These are phyloP conservation scores for Coelastrella sp. DNA, from an alignment of 139 green algal species.

Conservation along the genomic window DNA sequence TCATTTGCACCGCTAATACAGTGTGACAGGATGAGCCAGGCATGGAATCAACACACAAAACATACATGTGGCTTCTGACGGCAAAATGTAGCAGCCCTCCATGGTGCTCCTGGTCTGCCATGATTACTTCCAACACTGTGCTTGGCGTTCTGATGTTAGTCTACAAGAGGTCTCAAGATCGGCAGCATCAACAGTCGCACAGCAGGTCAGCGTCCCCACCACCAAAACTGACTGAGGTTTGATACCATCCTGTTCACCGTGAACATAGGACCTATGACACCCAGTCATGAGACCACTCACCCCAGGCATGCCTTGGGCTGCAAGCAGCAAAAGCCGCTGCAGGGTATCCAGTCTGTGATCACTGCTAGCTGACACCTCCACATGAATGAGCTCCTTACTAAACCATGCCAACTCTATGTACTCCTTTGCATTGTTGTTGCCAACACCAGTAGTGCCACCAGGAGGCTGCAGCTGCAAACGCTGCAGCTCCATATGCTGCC, in stretches of 20 bases:
- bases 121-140: too few relatives aligned
- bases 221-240: too few relatives aligned
- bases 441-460: not conserved
- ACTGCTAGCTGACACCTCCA: not conserved
- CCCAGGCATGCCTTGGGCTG: not conserved
- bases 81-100: too few relatives aligned
- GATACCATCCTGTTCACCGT: too few relatives aligned
- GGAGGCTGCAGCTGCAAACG: not conserved
- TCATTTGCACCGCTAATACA: too few relatives aligned
- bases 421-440: not conserved
- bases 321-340: slow-evolving; percentile 8
- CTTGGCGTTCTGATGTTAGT: too few relatives aligned
- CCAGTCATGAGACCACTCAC: not conserved
- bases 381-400: slow-evolving; percentile 18
- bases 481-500: not conserved
- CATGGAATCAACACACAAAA: too few relatives aligned
- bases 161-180: too few relatives aligned
- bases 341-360: not conserved
- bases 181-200: too few relatives aligned
- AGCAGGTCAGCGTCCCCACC: too few relatives aligned
- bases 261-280: not conserved
- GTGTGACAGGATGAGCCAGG: not conserved
- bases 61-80: too few relatives aligned
- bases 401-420: not conserved
- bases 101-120: too few relatives aligned